Conservation (phyloP, 495 filamentous ascomycete species). For the Podospora didyma region DNA sequence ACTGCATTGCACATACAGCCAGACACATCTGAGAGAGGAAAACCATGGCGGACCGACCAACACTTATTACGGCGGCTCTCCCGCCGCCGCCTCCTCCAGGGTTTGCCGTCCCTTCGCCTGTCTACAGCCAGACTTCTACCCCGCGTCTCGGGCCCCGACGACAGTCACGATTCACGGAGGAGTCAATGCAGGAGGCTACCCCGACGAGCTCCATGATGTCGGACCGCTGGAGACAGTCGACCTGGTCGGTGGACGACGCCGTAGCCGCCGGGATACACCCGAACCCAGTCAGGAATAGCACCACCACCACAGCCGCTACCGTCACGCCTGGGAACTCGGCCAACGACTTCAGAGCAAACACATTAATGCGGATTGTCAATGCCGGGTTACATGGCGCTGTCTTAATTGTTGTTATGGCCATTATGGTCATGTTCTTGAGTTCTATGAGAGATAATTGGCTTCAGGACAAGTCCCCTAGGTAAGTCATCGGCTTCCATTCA, state of each 20-base stretch:
- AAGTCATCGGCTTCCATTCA: too few species aligned
- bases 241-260: conserved; percentile 7
- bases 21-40: too few species aligned
- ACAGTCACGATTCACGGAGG: conserved; percentile 29
- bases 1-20: too few species aligned
- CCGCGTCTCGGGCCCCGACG: conserved; percentile 1
- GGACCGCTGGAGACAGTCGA: background rate
- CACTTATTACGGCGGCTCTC: too few species aligned
- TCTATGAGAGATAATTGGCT: background rate
- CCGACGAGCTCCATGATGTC: conserved; percentile 15
- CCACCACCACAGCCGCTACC: background rate
- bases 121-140: too few species aligned
- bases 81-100: too few species aligned
- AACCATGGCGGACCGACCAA: too few species aligned
- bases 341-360: background rate
- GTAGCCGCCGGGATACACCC: background rate
- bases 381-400: conserved; percentile 6
- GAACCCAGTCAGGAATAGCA: background rate
- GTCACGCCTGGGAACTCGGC: too few species aligned
- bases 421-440: conserved; percentile 8
- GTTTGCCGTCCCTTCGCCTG: background rate
- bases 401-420: conserved; percentile 6
- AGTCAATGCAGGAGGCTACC: conserved; percentile 24
- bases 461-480: background rate
- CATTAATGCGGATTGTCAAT: conserved; percentile 7